Evolutionary conservation across 2,329 filamentous ascomycete species (phyloP).

Genomic region (Dothiorella sarmentorum): DNA sequence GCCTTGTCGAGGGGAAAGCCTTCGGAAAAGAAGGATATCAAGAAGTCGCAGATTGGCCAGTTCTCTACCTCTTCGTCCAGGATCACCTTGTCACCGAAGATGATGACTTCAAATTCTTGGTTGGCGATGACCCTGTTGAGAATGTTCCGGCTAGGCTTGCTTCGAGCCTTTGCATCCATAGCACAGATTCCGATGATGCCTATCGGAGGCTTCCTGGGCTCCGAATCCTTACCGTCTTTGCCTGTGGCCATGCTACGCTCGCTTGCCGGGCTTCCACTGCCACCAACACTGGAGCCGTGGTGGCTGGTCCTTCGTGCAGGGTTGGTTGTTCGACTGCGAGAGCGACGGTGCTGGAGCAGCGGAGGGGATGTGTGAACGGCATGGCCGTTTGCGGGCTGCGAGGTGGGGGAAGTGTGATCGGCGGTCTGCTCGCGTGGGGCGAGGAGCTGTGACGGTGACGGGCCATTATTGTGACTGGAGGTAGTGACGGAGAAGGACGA

Average conservation of each 20-base stretch:
- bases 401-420: slow-evolving; percentile 1
- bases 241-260: slow-evolving; percentile 67
- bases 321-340: slow-evolving; percentile 48
- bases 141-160: slow-evolving; percentile 95
- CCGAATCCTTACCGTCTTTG: slow-evolving; percentile 52
- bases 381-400: not conserved
- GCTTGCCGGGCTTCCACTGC: slow-evolving; percentile 81
- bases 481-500: slow-evolving; percentile 44
- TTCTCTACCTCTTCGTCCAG: slow-evolving; percentile 95
- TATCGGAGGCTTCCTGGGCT: slow-evolving; percentile 42
- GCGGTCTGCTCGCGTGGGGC: slow-evolving; percentile 31
- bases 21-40: slow-evolving; percentile 98
- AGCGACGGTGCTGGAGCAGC: slow-evolving; percentile 22
- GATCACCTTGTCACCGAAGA: slow-evolving; percentile 98
- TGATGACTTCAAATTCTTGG: slow-evolving; percentile 90
- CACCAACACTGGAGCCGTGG: slow-evolving; percentile 29
- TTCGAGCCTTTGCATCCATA: slow-evolving; percentile 89
- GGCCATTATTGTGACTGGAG: slow-evolving; percentile 41
- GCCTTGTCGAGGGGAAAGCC: slow-evolving; percentile 96
- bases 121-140: slow-evolving; percentile 87
- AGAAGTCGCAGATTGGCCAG: slow-evolving; percentile 92
- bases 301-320: slow-evolving; percentile 55
- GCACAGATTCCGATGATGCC: slow-evolving; percentile 89
- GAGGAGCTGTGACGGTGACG: slow-evolving; percentile 38
- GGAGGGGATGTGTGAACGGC: not conserved